Percentiles rank a stretch among this genome's conserved stretches.
These are phyloP conservation scores for Haplosporangium sp. DNA, from an alignment of 371 early-diverging fungal genomes.

Conservation along the genomic window DNA sequence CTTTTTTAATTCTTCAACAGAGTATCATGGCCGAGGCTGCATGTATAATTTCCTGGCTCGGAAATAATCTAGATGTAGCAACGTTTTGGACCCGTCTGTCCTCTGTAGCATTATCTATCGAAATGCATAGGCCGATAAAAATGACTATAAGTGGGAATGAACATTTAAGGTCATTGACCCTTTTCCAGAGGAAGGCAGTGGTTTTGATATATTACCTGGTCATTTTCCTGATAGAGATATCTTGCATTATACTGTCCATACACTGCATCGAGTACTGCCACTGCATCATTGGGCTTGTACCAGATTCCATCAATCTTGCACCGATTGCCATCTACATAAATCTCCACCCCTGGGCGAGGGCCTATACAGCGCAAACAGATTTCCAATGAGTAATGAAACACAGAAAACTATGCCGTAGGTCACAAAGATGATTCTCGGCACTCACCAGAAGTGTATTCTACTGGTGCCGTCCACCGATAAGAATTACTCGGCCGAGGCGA, in stretches of 20 bases:
- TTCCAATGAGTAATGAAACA: no score
- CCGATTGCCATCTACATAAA: conserved; percentile 30
- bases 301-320: conserved; percentile 36
- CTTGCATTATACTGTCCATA: conserved; percentile 36
- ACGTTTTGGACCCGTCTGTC: conserved; percentile 32
- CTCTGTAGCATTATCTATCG: conserved; percentile 31
- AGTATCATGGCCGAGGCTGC: conserved; percentile 24
- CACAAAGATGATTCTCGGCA: background rate
- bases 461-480: background rate
- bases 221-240: conserved; percentile 22
- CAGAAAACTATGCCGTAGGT: background rate
- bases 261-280: conserved; percentile 25
- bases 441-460: conserved; percentile 5
- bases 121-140: background rate
- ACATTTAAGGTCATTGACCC: background rate
- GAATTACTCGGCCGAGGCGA: conserved; percentile 4
- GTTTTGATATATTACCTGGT: conserved; percentile 16
- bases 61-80: conserved; percentile 30
- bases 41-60: conserved; percentile 34
- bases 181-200: background rate
- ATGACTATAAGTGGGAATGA: background rate
- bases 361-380: no score
- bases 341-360: conserved; percentile 22
- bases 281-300: conserved; percentile 35
- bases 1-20: no score